Percentiles rank a stretch among this genome's conserved stretches.
phyloP scores from a whole-genome alignment of 345 rosid species.

The Dimocarpus longan region DNA sequence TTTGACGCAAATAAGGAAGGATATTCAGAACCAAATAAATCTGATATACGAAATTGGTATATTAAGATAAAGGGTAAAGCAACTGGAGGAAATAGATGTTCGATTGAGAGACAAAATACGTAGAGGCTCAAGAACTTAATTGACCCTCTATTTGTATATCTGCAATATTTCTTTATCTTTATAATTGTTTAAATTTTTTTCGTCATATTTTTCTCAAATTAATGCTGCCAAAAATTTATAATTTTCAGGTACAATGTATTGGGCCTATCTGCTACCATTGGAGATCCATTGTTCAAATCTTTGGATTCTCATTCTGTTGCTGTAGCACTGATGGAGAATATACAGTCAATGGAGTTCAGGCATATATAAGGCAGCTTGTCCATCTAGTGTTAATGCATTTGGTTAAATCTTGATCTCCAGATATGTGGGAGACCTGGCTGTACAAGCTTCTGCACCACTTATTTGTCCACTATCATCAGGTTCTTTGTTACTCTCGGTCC shows the following conservation, averaged over 20 bases:
- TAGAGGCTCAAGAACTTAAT: background rate
- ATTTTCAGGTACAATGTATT: slow-evolving; percentile 77
- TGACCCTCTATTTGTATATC: background rate
- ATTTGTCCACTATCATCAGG: slow-evolving; percentile 63
- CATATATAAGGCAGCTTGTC: slow-evolving; percentile 80
- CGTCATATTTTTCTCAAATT: background rate
- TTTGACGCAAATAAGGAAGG: too few species aligned
- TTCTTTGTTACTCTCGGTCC: slow-evolving; percentile 73
- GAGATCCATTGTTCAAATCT: slow-evolving; percentile 73
- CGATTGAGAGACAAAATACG: background rate
- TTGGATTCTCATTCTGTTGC: slow-evolving; percentile 60
- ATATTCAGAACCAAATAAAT: too few species aligned
- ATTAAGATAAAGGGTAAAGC: background rate
- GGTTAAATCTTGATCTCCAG: slow-evolving; percentile 66
- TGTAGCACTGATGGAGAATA: slow-evolving; percentile 74
- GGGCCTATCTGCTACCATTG: slow-evolving; percentile 78
- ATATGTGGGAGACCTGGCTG: slow-evolving; percentile 82
- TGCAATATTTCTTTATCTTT: background rate
- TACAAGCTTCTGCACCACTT: slow-evolving; percentile 72
- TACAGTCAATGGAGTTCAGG: slow-evolving; percentile 91
- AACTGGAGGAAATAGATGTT: background rate
- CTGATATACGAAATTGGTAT: too few species aligned
- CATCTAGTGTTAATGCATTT: slow-evolving; percentile 60
- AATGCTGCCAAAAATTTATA: slow-evolving; percentile 21
- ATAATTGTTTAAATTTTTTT: background rate